These are phyloP conservation scores for Verbena officinalis DNA, from an alignment of 257 asterid genomes.

Conservation along the genomic window DNA sequence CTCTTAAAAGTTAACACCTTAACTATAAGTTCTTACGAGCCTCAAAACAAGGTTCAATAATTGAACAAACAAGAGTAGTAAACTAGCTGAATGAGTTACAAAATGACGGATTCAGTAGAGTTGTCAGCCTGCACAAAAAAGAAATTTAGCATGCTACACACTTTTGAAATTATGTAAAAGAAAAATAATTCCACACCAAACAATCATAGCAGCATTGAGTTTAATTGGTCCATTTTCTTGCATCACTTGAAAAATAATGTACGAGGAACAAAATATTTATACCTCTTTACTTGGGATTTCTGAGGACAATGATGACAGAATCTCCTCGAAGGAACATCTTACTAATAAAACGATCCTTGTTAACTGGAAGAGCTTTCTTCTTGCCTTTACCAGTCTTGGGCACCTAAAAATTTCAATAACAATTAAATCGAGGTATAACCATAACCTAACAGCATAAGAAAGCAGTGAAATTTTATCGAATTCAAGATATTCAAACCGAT, in stretches of 20 bases:
- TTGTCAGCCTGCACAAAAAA: conserved; percentile 16
- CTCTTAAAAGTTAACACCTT: too few relatives aligned
- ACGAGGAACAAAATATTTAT: not conserved
- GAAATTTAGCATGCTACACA: not conserved
- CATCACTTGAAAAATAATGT: not conserved
- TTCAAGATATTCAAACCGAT: not conserved
- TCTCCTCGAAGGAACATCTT: conserved; percentile 96
- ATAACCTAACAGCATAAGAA: not conserved
- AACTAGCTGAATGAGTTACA: not conserved
- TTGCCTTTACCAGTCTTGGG: conserved; percentile 94
- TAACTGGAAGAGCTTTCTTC: conserved; percentile 86
- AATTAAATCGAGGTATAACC: conserved; percentile 13
- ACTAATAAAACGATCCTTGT: conserved; percentile 84
- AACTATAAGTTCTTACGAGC: conserved; percentile 7
- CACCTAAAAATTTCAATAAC: conserved; percentile 42
- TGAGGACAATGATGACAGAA: conserved; percentile 86
- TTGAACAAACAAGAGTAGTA: not conserved
- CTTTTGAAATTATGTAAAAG: too few relatives aligned
- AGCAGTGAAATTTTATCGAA: not conserved
- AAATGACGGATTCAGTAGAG: not conserved
- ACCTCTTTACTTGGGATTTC: conserved; percentile 82
- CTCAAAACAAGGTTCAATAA: not conserved
- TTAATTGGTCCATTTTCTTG: too few relatives aligned
- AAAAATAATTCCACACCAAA: too few relatives aligned
- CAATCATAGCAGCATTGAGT: too few relatives aligned